Evolutionary conservation across 2,329 filamentous ascomycete species (phyloP).

Genomic region (Cyphellophora europaea): DNA sequence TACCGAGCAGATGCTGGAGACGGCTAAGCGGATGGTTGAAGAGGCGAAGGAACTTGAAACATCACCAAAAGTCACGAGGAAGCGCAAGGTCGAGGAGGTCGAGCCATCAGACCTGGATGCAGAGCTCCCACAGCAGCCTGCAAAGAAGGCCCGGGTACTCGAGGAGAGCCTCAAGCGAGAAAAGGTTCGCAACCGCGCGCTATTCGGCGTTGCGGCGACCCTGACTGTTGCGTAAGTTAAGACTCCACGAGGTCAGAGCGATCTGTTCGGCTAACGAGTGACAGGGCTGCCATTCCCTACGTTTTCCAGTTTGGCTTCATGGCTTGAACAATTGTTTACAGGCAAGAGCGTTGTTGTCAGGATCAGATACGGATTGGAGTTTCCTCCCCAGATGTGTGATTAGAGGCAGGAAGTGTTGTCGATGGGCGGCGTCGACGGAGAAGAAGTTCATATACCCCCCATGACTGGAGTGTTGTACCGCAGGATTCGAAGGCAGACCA

Average conservation of each 20-base stretch:
- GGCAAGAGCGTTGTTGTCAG: no score
- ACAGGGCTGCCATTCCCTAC: constrained; percentile 16
- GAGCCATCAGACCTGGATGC: constrained; percentile 29
- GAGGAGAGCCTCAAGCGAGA: constrained; percentile 76
- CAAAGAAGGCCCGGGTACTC: constrained; percentile 61
- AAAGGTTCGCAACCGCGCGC: constrained; percentile 73
- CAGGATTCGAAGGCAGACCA: no score
- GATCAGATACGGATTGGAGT: no score
- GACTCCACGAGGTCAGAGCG: no score
- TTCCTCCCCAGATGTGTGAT: no score
- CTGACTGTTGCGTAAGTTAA: constrained; percentile 81
- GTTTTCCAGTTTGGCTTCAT: constrained; percentile 20
- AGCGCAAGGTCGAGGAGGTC: constrained; percentile 59
- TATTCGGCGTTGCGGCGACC: constrained; percentile 78
- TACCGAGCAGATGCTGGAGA: constrained; percentile 71
- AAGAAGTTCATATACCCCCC: no score
- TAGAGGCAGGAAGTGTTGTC: no score
- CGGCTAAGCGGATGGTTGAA: constrained; percentile 81
- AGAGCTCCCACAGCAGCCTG: constrained; percentile 34
- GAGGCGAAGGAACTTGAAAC: constrained; percentile 46
- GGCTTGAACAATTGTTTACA: background rate
- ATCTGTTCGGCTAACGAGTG: no score
- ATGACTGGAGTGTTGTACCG: no score
- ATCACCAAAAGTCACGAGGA: constrained; percentile 43
- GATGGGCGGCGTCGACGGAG: no score